Base-by-base conservation (phyloP, 2,329 filamentous ascomycete genomes). In the Aureobasidium sp. region DNA sequence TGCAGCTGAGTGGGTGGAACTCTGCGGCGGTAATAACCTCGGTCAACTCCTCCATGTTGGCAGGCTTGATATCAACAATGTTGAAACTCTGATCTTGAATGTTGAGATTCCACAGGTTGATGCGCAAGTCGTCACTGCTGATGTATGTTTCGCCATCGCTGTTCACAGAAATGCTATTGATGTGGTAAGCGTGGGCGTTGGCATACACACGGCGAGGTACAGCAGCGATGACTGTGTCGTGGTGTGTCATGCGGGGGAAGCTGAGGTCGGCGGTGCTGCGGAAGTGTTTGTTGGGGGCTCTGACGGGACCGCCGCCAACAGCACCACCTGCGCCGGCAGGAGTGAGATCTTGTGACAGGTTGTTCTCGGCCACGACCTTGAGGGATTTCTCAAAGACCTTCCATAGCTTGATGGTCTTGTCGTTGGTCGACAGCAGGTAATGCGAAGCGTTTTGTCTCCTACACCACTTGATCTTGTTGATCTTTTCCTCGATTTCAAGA, bases 381-480 rank as follows among this genome's bases (percentile, higher is more conserved):
- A 99, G 83, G 60, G 93, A 97, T 81, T 99, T 99, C 79, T 99
- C 94, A 71, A 97, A 99, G 55, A 99, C 93, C 77, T 99, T 99
- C 94, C 94, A 99, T 68, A 99, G 82, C 81, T 99, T 99, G 83
- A 99, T 99, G 45, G 94, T 99, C 82, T 99, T 99, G 81, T 99
- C 94, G 75, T 99, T 99, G 69, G 94, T 99, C 47, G 94, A 97
- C 62, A 99, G 85, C 58, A 99, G 86, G 76, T 96, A 99, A 79
- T 99, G 94, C 61, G 94, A 97, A 65, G 93, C 90, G 81, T 99
- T 99, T 78, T 97, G 93, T 77, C 94, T 88, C 73, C 89, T 87
- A 77, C 94, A 99, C 94, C 94, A 99, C 78, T 97, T 99, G 80
- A 99, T 99, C 83, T 99, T 99, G 84, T 99, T 99, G 83, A 99